Base-by-base conservation (phyloP, 2,329 filamentous ascomycete genomes). In the Albophoma yamanashiensis region DNA sequence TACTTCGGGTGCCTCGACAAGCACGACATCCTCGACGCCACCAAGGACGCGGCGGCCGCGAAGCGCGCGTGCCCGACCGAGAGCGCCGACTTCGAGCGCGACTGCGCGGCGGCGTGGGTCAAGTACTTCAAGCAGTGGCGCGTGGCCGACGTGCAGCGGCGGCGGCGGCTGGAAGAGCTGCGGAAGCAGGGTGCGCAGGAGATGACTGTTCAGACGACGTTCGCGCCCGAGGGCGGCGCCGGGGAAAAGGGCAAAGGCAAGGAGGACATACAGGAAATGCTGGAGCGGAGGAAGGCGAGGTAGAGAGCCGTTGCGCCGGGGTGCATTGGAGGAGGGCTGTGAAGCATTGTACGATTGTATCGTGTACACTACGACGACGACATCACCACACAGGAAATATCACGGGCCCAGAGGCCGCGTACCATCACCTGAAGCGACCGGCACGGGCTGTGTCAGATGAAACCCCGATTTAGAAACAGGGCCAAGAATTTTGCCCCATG, bases 51-150 rank as follows among this genome's bases (percentile, higher is more conserved):
- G n/a, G 70, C 68, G 8, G 75, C 75, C 40, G 71, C 73, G 1
- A 68, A 67, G 8, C 71, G 69, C 59, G 71, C 73, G 43, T 82
- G 80, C 62, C 71, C 72, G 31, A 60, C 63, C 50, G 71, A 80
- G 71, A 69, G 69, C 31, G 70, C 67, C 38, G 82, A 79, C 61
- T 96, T 97, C 69, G 91, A 96, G 76, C 81, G 82, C 67, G 89
- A 93, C 71, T 99, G 94, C 74, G 91, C 92, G 22, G 82, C 80
- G 61, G 92, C 92, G 71, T 99, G 94, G 94, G 94, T 97, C 62
- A 91, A 92, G 76, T 97, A 99, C 75, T 99, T 99, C 77, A 97
- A 97, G 80, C 92, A 97, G 75, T 89, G 92, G 77, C 83, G 94
- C 68, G 91, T 97, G 42, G 93, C 95, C 76, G 94, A 99, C 67